Conservation (phyloP, 495 filamentous ascomycete species). For the Jackrogersella minutella region DNA sequence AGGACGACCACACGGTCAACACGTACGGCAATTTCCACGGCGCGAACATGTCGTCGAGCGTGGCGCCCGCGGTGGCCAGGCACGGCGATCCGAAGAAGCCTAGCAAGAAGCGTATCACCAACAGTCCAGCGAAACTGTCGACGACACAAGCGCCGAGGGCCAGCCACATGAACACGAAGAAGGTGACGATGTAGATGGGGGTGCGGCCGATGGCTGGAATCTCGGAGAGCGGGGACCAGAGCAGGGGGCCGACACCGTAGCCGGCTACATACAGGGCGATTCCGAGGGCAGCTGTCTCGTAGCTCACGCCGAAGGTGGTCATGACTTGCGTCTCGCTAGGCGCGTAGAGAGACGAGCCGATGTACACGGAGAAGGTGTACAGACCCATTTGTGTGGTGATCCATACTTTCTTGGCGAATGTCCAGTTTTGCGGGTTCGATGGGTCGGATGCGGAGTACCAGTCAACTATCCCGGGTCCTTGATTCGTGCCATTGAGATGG, state of each 20-base stretch:
- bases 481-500: background rate
- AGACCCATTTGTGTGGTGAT: constrained; percentile 62
- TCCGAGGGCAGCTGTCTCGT: constrained; percentile 61
- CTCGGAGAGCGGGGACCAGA: constrained; percentile 61
- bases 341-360: constrained; percentile 58
- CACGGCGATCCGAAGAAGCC: constrained; percentile 81
- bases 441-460: constrained; percentile 63
- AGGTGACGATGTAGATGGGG: constrained; percentile 73
- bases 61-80: constrained; percentile 80
- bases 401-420: constrained; percentile 46
- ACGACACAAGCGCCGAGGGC: constrained; percentile 79
- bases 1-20: constrained; percentile 64
- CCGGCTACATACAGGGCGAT: constrained; percentile 69
- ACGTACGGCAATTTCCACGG: constrained; percentile 76
- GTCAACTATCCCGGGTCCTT: constrained; percentile 56
- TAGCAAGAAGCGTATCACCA: constrained; percentile 75
- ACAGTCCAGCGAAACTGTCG: constrained; percentile 71
- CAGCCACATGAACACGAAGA: constrained; percentile 73
- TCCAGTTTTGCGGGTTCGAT: constrained; percentile 65
- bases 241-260: constrained; percentile 64
- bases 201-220: constrained; percentile 73
- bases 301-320: constrained; percentile 58
- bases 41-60: constrained; percentile 79
- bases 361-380: constrained; percentile 60
- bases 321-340: constrained; percentile 53